Base-by-base conservation (phyloP, 2,329 filamentous ascomycete species). In the Diaporthe sp. region DNA sequence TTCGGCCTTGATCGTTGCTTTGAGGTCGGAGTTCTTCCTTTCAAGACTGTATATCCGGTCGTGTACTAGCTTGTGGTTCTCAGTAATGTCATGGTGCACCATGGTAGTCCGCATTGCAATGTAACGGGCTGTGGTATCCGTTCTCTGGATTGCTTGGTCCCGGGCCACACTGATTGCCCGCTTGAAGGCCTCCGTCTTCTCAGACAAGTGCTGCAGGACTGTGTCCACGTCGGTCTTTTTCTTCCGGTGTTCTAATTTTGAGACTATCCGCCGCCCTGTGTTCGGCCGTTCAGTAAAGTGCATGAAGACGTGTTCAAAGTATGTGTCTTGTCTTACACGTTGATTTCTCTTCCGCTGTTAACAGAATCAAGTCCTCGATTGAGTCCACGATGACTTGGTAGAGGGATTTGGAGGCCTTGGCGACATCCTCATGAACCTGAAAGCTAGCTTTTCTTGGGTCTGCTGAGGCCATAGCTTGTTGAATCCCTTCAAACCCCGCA, bases 321-420 rank as follows among this genome's bases (percentile, higher is more conserved):
- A 2, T 44, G 8, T 44, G 39, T 39, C 7, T 1, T 22, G 2
- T 19, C 72, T 68, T 68, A 68, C 72, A 73, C 15, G 53, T 57
- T 25, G 49, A 44, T 25, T 59, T 57, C 2, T 58, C 72, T 13
- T 49, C 61, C 19, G 28, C 46, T 15, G 72, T 73, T 25, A 73
- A 2, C 12, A 39, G 7, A 6, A 73, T 68, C 61, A 73, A 37
- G 28, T 49, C 28, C 12, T 73, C 61, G 12, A 73, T 55, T 31
- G 72, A 73, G 25, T 73, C 61, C 25, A 73, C 25, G 34, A 68
- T 49, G 12, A 61, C 5, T 51, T 68, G 61, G 42, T 73, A 58
- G 10, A 73, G 72, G 15, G 39, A 31, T 10, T 39, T 12, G 28
- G 53, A 39, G 10, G 72, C 72, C 19, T 39, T 34, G 10, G 12